phyloP scores from a whole-genome alignment of 495 filamentous ascomycete genomes.

The Margaritispora aquatica region DNA sequence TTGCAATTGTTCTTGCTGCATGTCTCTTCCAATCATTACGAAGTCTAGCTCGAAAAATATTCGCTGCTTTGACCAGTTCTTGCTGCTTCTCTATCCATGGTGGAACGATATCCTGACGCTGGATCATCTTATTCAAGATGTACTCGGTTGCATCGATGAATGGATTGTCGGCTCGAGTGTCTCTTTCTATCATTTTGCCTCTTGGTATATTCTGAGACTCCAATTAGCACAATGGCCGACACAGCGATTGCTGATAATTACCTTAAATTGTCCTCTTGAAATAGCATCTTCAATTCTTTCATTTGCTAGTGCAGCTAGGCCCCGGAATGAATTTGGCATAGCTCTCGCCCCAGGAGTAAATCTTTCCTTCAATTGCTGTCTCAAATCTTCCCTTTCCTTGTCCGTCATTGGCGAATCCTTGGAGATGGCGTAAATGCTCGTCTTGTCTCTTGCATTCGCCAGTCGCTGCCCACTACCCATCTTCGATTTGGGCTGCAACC shows the following conservation, averaged over 20 bases:
- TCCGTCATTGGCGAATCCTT: constrained; percentile 55
- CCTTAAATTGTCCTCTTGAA: constrained; percentile 80
- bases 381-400: constrained; percentile 61
- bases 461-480: constrained; percentile 49
- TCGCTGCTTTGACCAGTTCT: constrained; percentile 65
- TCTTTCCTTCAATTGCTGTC: constrained; percentile 69
- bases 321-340: constrained; percentile 72
- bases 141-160: constrained; percentile 97
- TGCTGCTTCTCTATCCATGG: constrained; percentile 98
- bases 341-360: constrained; percentile 67
- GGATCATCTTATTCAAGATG: constrained; percentile 97
- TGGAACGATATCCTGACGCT: constrained; percentile 80
- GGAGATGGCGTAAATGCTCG: constrained; percentile 61
- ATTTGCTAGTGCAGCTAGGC: constrained; percentile 78
- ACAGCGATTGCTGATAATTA: too few relatives aligned
- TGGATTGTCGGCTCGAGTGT: constrained; percentile 76
- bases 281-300: constrained; percentile 94
- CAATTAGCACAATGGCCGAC: too few relatives aligned
- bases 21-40: constrained; percentile 84
- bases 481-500: constrained; percentile 38
- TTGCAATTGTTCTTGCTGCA: constrained; percentile 73
- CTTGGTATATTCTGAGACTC: constrained; percentile 69
- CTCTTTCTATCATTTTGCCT: constrained; percentile 70
- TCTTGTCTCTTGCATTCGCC: constrained; percentile 74
- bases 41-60: constrained; percentile 65